Base-by-base conservation (phyloP, 495 filamentous ascomycete species). In the Bombardia bombarda region DNA sequence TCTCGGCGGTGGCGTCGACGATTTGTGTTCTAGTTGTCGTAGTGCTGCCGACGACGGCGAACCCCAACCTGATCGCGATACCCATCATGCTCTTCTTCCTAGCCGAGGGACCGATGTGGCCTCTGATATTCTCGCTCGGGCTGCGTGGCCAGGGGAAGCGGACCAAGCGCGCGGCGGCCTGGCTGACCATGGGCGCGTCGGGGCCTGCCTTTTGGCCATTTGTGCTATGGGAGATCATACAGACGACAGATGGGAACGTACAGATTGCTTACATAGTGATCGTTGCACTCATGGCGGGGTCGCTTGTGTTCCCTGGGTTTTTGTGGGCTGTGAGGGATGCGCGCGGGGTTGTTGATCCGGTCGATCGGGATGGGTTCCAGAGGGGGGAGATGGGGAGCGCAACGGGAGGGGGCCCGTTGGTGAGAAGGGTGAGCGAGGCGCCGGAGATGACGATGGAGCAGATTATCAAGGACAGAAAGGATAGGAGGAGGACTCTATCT, bases 21-120 rank as follows among this genome's bases (percentile, higher is more conserved):
- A 18, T 73, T 31, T 61, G 61, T 38, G 54, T 59, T 20, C 51
- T 71, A 17, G 34, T 68, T 21, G 57, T 61, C 24, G 64, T 78
- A 26, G 75, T 79, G 42, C 61, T 77, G 19, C 26, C 26, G 63
- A 37, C 18, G 7, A 67, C 69, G 1, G 52, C 67, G 1, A 62
- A 72, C 24, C 69, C 76, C 0, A 69, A 72, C 41, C 51, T 75
- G 13, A 70, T 80, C 20, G 61, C 79, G 17, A 70, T 74, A 6
- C 74, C 83, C 34, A 56, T 80, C 5, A 61, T 76, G 34, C 49
- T 86, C 5, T 79, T 83, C 40, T 73, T 83, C 47, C 79, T 84
- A 60, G 80, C 79, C 51, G 84, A 86, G 58, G 79, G 76, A 2
- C 77, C 73, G 38, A 74, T 83, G 59, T 88, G 82, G 69, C 82